phyloP scores from a whole-genome alignment of 1,284 basidiomycete genomes.

The Ustilago nuda region DNA sequence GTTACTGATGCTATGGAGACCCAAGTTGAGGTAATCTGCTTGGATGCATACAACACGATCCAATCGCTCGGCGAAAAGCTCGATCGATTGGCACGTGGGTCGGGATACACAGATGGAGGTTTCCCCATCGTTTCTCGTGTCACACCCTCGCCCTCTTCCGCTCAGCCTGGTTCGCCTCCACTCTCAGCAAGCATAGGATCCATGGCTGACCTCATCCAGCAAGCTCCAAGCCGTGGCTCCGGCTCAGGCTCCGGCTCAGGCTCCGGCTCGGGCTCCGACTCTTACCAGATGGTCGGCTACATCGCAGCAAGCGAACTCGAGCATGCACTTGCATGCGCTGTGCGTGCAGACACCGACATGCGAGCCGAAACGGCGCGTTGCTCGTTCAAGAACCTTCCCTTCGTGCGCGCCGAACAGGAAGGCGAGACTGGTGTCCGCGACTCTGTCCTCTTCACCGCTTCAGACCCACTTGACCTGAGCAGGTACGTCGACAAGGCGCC shows the following conservation, averaged over 20 bases:
- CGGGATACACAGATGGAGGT: conserved; percentile 78
- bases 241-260: conserved; percentile 1
- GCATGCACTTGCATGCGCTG: conserved; percentile 74
- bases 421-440: conserved; percentile 40
- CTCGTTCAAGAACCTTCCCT: conserved; percentile 54
- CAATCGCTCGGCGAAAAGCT: conserved; percentile 76
- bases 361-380: conserved; percentile 19
- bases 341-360: conserved; percentile 22
- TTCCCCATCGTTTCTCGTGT: conserved; percentile 79
- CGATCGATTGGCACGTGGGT: conserved; percentile 46
- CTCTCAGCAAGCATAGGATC: conserved; percentile 33
- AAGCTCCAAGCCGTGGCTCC: neutral
- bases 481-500: conserved; percentile 92
- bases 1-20: conserved; percentile 61
- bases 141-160: neutral
- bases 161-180: conserved; percentile 13
- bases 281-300: conserved; percentile 83
- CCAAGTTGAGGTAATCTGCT: conserved; percentile 57
- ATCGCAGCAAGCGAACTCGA: conserved; percentile 92
- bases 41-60: conserved; percentile 76
- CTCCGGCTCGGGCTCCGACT: conserved; percentile 7
- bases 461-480: conserved; percentile 78
- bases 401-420: conserved; percentile 31
- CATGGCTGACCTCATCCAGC: conserved; percentile 34
- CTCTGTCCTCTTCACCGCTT: conserved; percentile 37